Percentiles rank a stretch among this genome's conserved stretches.
Conservation (phyloP, 2,329 filamentous ascomycete genomes). For the Alternaria triticina region DNA sequence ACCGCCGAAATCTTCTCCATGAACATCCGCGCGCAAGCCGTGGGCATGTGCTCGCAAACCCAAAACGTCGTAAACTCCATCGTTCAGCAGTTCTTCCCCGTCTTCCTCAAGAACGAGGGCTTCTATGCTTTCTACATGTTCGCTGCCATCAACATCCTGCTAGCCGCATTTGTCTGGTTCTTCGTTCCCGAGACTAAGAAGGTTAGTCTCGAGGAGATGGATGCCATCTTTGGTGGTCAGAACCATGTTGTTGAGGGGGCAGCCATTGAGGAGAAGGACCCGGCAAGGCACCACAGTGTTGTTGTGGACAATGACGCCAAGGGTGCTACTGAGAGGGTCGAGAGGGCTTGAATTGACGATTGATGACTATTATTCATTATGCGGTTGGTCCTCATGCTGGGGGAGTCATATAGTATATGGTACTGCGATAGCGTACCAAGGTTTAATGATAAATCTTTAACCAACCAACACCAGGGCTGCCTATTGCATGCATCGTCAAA, state of each 20-base stretch:
- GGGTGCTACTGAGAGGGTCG: conserved; percentile 20
- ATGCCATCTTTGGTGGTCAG: conserved; percentile 61
- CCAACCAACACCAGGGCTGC: neutral
- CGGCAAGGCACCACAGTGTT: conserved; percentile 34
- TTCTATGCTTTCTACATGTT: conserved; percentile 65
- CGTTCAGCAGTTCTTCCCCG: conserved; percentile 74
- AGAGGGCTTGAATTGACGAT: neutral
- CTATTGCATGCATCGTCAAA: neutral
- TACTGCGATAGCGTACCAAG: conserved; percentile 2
- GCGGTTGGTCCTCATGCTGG: neutral
- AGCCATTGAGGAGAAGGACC: conserved; percentile 53
- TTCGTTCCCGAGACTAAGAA: conserved; percentile 53
- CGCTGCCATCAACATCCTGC: conserved; percentile 53
- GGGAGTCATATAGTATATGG: neutral
- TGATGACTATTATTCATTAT: neutral
- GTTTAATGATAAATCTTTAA: neutral
- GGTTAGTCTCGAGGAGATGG: conserved; percentile 63
- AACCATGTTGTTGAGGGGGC: conserved; percentile 64
- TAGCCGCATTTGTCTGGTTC: conserved; percentile 52
- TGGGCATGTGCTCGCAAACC: conserved; percentile 67
- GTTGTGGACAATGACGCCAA: conserved; percentile 28
- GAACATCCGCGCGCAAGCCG: conserved; percentile 74
- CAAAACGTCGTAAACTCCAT: conserved; percentile 69
- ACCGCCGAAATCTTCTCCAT: conserved; percentile 73
- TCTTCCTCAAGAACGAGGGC: conserved; percentile 65